A percentile compares a stretch with the other conserved stretches of the same genome.
phyloP scores from a whole-genome alignment of 2,329 filamentous ascomycete genomes.

The Phoma sp. region DNA sequence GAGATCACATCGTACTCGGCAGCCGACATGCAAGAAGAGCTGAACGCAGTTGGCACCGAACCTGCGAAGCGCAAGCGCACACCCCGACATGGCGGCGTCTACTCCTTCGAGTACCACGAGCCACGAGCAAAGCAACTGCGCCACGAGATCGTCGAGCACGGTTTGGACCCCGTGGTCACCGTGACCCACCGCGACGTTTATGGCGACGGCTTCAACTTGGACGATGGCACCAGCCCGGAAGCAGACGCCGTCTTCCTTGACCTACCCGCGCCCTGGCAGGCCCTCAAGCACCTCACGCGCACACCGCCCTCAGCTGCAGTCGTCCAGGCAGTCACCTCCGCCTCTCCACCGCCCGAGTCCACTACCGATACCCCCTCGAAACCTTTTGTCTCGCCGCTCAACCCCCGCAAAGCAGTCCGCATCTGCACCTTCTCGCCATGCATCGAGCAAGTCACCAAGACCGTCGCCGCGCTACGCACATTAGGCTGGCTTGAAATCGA shows the following conservation, averaged over 20 bases:
- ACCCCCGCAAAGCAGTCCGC: conserved; percentile 73
- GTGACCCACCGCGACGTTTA: conserved; percentile 83
- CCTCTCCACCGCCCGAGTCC: conserved; percentile 44
- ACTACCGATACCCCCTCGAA: conserved; percentile 7
- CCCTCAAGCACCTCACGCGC: conserved; percentile 75
- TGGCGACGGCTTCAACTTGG: conserved; percentile 71
- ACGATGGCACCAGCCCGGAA: conserved; percentile 29
- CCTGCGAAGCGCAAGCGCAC: conserved; percentile 39
- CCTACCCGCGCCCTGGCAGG: conserved; percentile 80
- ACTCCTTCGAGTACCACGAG: conserved; percentile 82
- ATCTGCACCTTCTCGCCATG: conserved; percentile 97
- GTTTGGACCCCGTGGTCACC: conserved; percentile 68
- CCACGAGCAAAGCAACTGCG: conserved; percentile 72
- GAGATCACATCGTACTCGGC: conserved; percentile 13
- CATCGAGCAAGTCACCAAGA: conserved; percentile 92
- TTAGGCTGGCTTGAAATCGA: conserved; percentile 90
- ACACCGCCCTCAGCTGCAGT: conserved; percentile 38
- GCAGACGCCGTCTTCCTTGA: conserved; percentile 80
- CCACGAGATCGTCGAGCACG: conserved; percentile 72
- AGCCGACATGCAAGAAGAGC: conserved; percentile 39
- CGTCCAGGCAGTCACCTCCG: conserved; percentile 31
- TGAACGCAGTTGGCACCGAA: conserved; percentile 28
- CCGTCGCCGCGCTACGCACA: conserved; percentile 78
- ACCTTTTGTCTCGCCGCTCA: conserved; percentile 61
- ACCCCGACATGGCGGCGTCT: conserved; percentile 68